Evolutionary conservation across 768 basidiomycete genomes (phyloP), one percentile per base, ranked within the genome.

Genomic region (Boletus fagicola): DNA sequence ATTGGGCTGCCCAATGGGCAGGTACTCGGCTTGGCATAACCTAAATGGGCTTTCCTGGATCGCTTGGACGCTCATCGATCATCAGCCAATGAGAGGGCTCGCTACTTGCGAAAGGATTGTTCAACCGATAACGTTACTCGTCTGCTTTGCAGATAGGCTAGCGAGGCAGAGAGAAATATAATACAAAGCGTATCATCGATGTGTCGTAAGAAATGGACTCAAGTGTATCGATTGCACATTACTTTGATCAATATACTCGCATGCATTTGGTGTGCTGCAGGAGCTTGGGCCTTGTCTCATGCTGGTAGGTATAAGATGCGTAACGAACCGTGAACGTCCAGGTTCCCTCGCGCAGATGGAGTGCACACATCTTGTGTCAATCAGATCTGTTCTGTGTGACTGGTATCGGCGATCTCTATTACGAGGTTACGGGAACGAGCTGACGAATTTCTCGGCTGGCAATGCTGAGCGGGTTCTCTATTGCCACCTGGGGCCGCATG

Each of bases 141-240:
- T n/a, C n/a, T n/a, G n/a, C n/a, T n/a, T n/a, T n/a, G n/a, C n/a
- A n/a, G n/a, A n/a, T n/a, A n/a, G n/a, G n/a, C n/a, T n/a, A 99
- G 81, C 87, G 9, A 30, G 9, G 30, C 8, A 68, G 98, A 98
- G 36, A 98, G 81, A 71, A 91, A 91, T 57, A 92, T 81, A 85
- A 98, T 92, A 75, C 93, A 98, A 30, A 99, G 80, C 5, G 94
- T 95, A 68, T 99, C 97, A 72, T 98, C 95, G 28, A 28, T 28
- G 28, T 28, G 6, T 28, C 28, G 28, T 6, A 28, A 28, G 28
- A 28, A 28, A 28, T 28, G 28, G 28, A 28, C 6, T 28, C 28
- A 28, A 7, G 28, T 4, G 28, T 28, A 28, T 7, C 5, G 28
- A 28, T 28, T 28, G 28, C 28, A 28, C 28, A 28, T 28, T 28